Evolutionary conservation across 805 yeast species (phyloP).

Genomic region (Nakazawaea wickerhamii): DNA sequence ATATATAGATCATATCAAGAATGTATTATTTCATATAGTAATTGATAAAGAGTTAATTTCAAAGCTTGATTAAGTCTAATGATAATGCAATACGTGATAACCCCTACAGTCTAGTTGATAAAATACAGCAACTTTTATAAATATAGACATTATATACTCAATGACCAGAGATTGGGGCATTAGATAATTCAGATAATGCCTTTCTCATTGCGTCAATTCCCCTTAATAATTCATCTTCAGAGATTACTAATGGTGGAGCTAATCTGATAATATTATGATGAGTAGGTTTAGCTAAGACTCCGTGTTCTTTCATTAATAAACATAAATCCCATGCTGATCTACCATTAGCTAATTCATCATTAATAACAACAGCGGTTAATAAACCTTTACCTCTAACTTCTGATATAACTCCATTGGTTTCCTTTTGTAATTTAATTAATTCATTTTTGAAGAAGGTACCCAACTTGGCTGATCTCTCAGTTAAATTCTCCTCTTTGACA

Average conservation of each 20-base stretch:
- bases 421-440: conserved; percentile 45
- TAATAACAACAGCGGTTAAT: conserved; percentile 87
- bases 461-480: conserved; percentile 65
- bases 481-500: conserved; percentile 79
- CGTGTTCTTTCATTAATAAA: conserved; percentile 78
- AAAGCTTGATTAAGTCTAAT: too few relatives aligned
- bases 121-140: too few relatives aligned
- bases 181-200: conserved; percentile 53
- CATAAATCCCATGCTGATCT: conserved; percentile 96
- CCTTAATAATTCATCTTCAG: conserved; percentile 75
- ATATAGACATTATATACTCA: conserved; percentile 11
- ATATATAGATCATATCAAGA: too few relatives aligned
- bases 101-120: too few relatives aligned
- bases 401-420: conserved; percentile 47
- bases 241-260: conserved; percentile 92
- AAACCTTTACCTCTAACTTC: conserved; percentile 83
- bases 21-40: too few relatives aligned
- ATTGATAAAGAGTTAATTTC: too few relatives aligned
- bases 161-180: conserved; percentile 42
- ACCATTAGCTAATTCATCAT: conserved; percentile 76
- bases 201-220: conserved; percentile 72
- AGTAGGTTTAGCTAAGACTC: conserved; percentile 93
- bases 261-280: conserved; percentile 93
- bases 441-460: conserved; percentile 67
- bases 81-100: too few relatives aligned